Conservation (phyloP, 78 protist genomes). For the Chrysochromulina parva region DNA sequence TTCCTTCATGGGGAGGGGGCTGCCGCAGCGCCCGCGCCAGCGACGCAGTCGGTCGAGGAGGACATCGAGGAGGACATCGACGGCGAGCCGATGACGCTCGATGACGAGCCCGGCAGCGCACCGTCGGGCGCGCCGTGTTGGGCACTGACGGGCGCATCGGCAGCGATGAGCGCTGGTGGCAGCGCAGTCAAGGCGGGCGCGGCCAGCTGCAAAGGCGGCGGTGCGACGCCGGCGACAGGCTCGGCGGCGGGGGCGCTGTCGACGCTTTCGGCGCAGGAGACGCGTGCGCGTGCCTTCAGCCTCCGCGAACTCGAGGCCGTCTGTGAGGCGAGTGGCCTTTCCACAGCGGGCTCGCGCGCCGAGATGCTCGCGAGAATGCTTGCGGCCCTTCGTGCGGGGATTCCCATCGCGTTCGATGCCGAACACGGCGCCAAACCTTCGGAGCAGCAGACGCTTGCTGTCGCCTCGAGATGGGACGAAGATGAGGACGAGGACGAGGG, state of each 20-base stretch:
- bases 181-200: too few species aligned
- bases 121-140: too few species aligned
- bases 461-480: neutral
- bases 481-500: neutral
- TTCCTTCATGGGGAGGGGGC: neutral
- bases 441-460: neutral
- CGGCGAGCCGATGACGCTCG: conserved; percentile 16
- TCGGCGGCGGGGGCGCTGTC: too few species aligned
- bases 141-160: too few species aligned
- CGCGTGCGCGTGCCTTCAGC: neutral
- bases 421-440: neutral
- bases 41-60: neutral
- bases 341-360: neutral
- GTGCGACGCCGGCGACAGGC: too few species aligned
- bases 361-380: neutral
- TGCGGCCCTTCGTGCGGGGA: neutral
- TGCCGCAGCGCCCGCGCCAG: neutral
- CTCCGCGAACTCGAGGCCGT: neutral
- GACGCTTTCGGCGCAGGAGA: neutral
- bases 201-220: too few species aligned
- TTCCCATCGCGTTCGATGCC: neutral
- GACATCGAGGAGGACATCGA: neutral
- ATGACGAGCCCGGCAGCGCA: too few species aligned
- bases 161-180: too few species aligned
- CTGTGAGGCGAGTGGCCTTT: neutral